Evolutionary conservation across 2,329 filamentous ascomycete genomes (phyloP), one percentile per base, ranked within the genome.

Genomic region (Ascochyta koolunga): DNA sequence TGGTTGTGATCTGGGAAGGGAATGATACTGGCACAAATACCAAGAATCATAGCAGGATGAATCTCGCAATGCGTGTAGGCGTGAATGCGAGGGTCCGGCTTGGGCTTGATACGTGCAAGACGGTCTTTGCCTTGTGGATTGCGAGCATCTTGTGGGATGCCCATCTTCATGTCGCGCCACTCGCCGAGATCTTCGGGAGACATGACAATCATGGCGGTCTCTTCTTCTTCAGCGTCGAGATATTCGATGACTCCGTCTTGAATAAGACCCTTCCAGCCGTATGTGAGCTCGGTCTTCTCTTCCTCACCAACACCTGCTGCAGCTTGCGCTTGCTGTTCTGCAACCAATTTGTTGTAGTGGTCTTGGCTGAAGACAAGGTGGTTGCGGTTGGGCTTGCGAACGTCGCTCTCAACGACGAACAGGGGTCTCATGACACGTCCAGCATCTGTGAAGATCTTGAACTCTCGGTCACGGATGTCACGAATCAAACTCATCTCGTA

Each of bases 1-100:
- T 96, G 91, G 75, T 99, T 99, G 80, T 99, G 95, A 79, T 99
- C 95, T 1, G 96, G 95, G 86, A 99, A 99, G 0, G 95, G 95
- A 81, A 99, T 99, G 76, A 99, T 99, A 79, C 93, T 97, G 68
- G 95, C 95, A 73, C 96, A 99, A 61, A 99, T 96, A 72, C 95
- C 95, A 50, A 99, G 80, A 75, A 99, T 95, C 95, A 99, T 99
- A 77, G 92, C 96, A 18, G 95, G 96, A 69, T 99, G 96, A 74
- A 99, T 98, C 78, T 99, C 95, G 77, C 96, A 99, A 76, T 99
- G 96, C 0, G 95, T 99, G 82, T 93, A 98, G 69, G 89, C 91
- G 76, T 96, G 90, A 15, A 93, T 92, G 5, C 88, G 89, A 19
- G 90, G 87, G 68, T 96, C 97, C 36, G 95, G 86, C 68, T 88